A percentile compares a stretch with the other conserved stretches of the same genome.
Conservation (phyloP, 2,329 filamentous ascomycete species). For the Ophiostoma sp. region DNA sequence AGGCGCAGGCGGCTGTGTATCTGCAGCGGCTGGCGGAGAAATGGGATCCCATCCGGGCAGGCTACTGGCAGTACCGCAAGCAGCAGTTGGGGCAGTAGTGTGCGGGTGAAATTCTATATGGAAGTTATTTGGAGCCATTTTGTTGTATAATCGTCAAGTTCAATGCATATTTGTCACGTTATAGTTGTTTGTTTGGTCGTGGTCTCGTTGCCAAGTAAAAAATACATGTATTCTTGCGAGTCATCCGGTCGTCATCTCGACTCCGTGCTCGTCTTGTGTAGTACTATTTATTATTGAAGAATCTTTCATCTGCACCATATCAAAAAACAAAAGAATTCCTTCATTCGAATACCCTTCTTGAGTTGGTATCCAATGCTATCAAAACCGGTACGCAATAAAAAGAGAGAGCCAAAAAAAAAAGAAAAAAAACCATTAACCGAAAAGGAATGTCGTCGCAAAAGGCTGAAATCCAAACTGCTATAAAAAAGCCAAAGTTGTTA, state of each 20-base stretch:
- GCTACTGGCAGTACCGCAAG: conserved; percentile 86
- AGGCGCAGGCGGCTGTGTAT: conserved; percentile 65
- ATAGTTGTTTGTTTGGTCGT: not conserved
- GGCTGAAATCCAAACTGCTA: not conserved
- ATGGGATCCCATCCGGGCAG: conserved; percentile 87
- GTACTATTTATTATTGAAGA: not conserved
- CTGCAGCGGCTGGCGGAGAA: conserved; percentile 73
- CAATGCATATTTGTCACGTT: too few species aligned
- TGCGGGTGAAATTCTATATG: too few species aligned
- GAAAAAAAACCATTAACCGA: too few species aligned
- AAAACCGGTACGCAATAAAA: not conserved
- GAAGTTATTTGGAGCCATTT: too few species aligned
- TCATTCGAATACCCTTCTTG: not conserved
- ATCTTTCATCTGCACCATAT: not conserved
- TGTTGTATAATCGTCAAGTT: too few species aligned
- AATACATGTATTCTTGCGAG: not conserved
- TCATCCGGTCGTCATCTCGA: too few species aligned
- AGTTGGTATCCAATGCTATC: not conserved
- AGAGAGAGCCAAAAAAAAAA: not conserved
- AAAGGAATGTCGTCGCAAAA: not conserved
- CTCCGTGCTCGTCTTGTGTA: not conserved
- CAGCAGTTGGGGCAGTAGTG: conserved; percentile 38
- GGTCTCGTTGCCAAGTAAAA: too few species aligned
- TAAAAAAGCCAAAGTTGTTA: not conserved
- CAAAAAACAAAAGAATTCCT: too few species aligned